Evolutionary conservation across 2,329 filamentous ascomycete genomes (phyloP).

Genomic region (Pseudopithomyces maydicus): DNA sequence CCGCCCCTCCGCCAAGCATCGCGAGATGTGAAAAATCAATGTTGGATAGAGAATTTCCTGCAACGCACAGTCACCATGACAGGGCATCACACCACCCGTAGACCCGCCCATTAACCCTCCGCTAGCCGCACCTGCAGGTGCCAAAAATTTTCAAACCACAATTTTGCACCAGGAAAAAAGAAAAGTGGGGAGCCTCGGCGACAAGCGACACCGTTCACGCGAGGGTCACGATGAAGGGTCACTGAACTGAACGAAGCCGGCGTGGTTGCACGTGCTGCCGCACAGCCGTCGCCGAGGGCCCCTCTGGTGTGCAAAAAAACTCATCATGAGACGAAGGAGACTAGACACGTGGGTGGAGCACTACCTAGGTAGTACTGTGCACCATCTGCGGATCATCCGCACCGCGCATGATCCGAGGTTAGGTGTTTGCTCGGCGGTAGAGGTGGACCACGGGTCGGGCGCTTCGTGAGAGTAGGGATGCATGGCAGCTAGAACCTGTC

Average conservation of each 20-base stretch:
- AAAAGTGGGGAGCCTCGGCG: neutral
- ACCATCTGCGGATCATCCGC: conserved; percentile 1
- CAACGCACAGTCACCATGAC: neutral
- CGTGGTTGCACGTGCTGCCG: conserved; percentile 1
- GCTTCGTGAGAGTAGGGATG: neutral
- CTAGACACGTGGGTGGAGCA: neutral
- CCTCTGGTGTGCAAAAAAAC: neutral
- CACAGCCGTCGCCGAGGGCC: neutral
- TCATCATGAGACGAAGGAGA: neutral
- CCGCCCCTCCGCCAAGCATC: conserved; percentile 3
- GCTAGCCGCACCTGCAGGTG: neutral
- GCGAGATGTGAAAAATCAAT: neutral
- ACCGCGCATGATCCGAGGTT: neutral
- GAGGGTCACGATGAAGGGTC: neutral
- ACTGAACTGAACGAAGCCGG: neutral
- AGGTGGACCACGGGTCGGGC: too few relatives aligned
- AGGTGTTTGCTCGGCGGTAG: neutral
- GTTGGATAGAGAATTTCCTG: neutral
- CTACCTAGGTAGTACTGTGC: too few relatives aligned
- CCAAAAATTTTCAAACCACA: neutral
- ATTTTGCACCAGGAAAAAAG: neutral
- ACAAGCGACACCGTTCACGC: neutral
- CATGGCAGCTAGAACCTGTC: neutral
- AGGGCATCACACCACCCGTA: neutral
- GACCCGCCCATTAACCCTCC: neutral